A percentile compares a stretch with the other conserved stretches of the same genome.
Evolutionary conservation across 495 filamentous ascomycete species (phyloP).

Genomic region (Penicillium mononematosum): DNA sequence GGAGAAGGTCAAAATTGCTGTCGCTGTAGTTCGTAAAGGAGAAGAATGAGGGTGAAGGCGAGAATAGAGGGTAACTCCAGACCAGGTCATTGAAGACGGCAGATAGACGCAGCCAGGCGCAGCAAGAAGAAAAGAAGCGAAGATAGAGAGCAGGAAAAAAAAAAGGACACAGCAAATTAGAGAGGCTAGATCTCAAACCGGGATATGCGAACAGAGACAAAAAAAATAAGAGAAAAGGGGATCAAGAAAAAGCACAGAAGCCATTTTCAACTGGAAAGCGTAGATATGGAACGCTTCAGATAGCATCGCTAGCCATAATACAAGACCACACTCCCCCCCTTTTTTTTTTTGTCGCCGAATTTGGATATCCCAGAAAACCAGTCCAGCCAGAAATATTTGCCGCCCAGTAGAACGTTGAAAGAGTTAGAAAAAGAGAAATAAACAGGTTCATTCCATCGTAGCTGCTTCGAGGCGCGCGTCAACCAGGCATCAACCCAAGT

Average conservation of each 20-base stretch:
- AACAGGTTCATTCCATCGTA: slow-evolving; percentile 35
- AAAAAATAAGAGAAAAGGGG: slow-evolving; percentile 6
- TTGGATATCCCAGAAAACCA: slow-evolving; percentile 20
- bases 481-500: slow-evolving; percentile 14
- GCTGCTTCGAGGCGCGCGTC: slow-evolving; percentile 20
- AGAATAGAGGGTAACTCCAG: slow-evolving; percentile 12
- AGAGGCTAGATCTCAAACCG: slow-evolving; percentile 5
- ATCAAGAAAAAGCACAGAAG: slow-evolving; percentile 18
- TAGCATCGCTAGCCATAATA: slow-evolving; percentile 23
- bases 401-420: slow-evolving; percentile 20
- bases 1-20: slow-evolving; percentile 27
- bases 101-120: slow-evolving; percentile 17
- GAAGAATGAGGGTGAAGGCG: slow-evolving; percentile 17
- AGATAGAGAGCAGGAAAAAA: slow-evolving; percentile 6
- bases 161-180: slow-evolving; percentile 4
- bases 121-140: slow-evolving; percentile 17
- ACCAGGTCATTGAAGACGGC: slow-evolving; percentile 11
- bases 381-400: slow-evolving; percentile 18
- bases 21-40: slow-evolving; percentile 27
- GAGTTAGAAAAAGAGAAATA: slow-evolving; percentile 27
- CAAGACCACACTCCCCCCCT: slow-evolving; percentile 6
- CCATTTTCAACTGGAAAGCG: slow-evolving; percentile 15
- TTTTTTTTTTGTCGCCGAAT: slow-evolving; percentile 14
- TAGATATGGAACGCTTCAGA: slow-evolving; percentile 25
- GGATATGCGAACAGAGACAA: slow-evolving; percentile 8